phyloP scores from a whole-genome alignment of 75 land plant species.

The Cupressus sempervirens region DNA sequence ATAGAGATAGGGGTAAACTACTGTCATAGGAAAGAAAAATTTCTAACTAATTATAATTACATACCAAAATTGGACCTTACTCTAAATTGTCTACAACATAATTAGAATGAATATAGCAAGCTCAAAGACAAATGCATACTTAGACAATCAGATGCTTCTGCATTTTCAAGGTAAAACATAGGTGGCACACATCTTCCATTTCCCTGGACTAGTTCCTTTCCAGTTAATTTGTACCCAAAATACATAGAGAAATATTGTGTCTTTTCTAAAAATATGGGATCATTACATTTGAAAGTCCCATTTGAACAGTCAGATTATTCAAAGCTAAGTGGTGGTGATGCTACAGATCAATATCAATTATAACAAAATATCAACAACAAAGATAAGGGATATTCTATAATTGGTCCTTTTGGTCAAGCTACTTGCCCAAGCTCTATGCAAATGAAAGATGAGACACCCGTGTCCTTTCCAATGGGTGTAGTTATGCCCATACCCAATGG shows the following conservation, averaged over 20 bases:
- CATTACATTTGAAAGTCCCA: conserved; percentile 11
- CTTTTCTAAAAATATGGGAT: conserved; percentile 23
- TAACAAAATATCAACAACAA: conserved; percentile 32
- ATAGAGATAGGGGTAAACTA: not conserved
- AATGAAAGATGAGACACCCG: conserved; percentile 23
- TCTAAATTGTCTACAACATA: conserved; percentile 12
- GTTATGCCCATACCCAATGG: conserved; percentile 15
- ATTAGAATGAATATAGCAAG: not conserved
- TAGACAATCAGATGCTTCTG: conserved; percentile 33
- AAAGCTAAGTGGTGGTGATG: conserved; percentile 9
- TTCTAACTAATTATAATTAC: not conserved
- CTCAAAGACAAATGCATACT: conserved; percentile 16
- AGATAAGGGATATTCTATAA: conserved; percentile 39
- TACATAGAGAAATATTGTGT: conserved; percentile 17
- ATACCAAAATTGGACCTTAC: conserved; percentile 16
- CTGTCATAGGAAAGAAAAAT: not conserved
- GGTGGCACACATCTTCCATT: conserved; percentile 3
- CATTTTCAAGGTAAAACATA: conserved; percentile 35
- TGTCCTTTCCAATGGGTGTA: not conserved
- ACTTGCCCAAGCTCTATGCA: not conserved
- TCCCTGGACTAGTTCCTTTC: not conserved
- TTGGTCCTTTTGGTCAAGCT: conserved; percentile 10
- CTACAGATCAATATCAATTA: conserved; percentile 23
- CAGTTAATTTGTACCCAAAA: conserved; percentile 12
- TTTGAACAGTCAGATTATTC: conserved; percentile 11